Evolutionary conservation across 192 early-diverging fungal genomes (phyloP).

Genomic region (Coemansia sp.): DNA sequence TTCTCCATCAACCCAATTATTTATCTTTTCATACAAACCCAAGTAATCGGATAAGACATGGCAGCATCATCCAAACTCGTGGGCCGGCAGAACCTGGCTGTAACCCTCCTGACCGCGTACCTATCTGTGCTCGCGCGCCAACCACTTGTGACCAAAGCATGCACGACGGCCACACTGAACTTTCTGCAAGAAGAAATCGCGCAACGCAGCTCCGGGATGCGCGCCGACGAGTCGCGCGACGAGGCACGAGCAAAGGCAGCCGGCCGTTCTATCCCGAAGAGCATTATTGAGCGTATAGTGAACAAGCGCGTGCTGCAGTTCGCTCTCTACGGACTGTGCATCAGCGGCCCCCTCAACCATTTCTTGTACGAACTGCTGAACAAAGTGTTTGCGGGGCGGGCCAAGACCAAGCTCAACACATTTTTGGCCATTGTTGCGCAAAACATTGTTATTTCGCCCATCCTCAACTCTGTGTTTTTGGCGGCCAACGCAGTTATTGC

Average conservation of each 20-base stretch:
- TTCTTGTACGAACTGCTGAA: constrained; percentile 74
- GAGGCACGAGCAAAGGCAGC: constrained; percentile 10
- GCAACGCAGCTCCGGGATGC: constrained; percentile 60
- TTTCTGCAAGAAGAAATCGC: constrained; percentile 79
- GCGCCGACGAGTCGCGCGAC: constrained; percentile 35
- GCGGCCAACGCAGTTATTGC: constrained; percentile 81
- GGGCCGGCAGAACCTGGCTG: constrained; percentile 35
- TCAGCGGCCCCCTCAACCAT: constrained; percentile 84
- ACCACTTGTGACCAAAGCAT: constrained; percentile 80
- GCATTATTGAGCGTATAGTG: constrained; percentile 33
- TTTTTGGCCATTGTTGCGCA: constrained; percentile 71
- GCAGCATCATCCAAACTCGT: constrained; percentile 46
- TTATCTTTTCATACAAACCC: not conserved
- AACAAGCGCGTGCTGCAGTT: constrained; percentile 77
- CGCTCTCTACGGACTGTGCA: constrained; percentile 76
- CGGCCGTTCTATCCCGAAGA: constrained; percentile 2
- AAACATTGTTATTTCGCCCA: constrained; percentile 81
- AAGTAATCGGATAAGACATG: constrained; percentile 18
- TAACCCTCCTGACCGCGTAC: constrained; percentile 61
- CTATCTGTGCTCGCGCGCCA: constrained; percentile 59
- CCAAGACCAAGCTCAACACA: constrained; percentile 61
- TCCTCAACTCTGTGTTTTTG: constrained; percentile 85
- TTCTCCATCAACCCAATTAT: not conserved
- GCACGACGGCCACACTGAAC: constrained; percentile 72
- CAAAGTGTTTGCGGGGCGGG: constrained; percentile 69